These are phyloP conservation scores for Prunus yedoensis DNA, from an alignment of 331 rosid species.

Conservation along the genomic window DNA sequence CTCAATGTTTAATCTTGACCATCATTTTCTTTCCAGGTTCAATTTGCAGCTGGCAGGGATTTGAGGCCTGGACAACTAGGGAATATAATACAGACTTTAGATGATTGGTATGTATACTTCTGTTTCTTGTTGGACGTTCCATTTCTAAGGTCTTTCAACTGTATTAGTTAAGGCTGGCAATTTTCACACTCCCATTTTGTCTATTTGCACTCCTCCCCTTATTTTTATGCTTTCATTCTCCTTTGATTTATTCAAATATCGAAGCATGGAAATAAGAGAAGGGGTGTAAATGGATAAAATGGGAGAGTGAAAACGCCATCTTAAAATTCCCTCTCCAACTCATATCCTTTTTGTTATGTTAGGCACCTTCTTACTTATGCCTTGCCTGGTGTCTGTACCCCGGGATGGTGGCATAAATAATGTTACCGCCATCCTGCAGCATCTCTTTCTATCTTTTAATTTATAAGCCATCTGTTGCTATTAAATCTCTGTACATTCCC, in stretches of 20 bases:
- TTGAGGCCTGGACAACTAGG: constrained; percentile 29
- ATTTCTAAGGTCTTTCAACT: background rate
- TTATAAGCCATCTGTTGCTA: background rate
- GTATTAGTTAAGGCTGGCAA: too few species aligned
- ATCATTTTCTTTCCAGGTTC: constrained; percentile 17
- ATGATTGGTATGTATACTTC: constrained; percentile 14
- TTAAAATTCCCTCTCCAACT: background rate
- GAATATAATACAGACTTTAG: constrained; percentile 21
- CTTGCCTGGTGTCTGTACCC: background rate
- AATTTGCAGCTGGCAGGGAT: constrained; percentile 29
- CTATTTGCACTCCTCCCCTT: background rate
- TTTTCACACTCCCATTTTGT: background rate
- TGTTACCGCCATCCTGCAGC: background rate
- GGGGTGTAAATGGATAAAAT: background rate
- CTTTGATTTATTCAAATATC: background rate
- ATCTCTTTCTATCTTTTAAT: background rate
- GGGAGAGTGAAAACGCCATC: background rate
- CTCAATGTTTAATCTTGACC: constrained; percentile 11
- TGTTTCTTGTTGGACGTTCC: background rate
- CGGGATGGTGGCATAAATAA: background rate
- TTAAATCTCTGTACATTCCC: background rate
- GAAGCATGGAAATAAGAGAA: background rate
- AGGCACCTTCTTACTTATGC: background rate
- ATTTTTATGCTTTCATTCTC: background rate
- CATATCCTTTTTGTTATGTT: background rate